Conservation (phyloP, 164 flowering plant genomes). For the Stephania yunnanensis region DNA sequence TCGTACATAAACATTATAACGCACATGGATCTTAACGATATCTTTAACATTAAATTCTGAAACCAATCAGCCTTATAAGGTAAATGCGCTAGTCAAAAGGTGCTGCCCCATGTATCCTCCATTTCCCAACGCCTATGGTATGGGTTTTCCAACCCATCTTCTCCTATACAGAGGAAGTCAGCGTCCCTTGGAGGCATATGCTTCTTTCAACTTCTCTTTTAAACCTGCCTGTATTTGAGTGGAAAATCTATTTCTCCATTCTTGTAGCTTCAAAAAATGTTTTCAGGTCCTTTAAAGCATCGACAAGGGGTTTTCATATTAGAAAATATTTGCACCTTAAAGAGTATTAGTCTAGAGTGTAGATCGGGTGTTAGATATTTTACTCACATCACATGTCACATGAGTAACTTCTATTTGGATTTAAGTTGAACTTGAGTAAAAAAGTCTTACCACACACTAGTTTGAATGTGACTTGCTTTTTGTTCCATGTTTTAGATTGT, state of each 20-base stretch:
- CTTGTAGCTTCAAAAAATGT: neutral
- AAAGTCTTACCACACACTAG: neutral
- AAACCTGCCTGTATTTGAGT: neutral
- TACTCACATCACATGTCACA: neutral
- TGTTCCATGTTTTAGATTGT: neutral
- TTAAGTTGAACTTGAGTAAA: neutral
- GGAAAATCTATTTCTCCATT: neutral
- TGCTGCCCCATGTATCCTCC: neutral
- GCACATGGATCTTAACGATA: too few relatives aligned
- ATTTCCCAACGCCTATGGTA: neutral
- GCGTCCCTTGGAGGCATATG: neutral
- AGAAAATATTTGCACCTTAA: neutral
- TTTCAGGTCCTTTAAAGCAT: neutral
- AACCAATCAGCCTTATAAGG: too few relatives aligned
- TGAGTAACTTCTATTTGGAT: neutral
- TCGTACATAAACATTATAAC: too few relatives aligned
- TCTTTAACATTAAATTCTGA: too few relatives aligned
- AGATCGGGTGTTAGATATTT: neutral
- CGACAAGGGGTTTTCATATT: neutral
- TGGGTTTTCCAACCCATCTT: neutral
- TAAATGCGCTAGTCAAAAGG: neutral
- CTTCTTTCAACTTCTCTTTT: neutral
- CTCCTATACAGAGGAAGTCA: neutral
- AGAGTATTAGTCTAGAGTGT: neutral
- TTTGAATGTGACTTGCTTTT: neutral